Evolutionary conservation across 225 moss, liverwort and hornwort species (phyloP), one percentile per base, ranked within the genome.

Genomic region (Pleurozium schreberi): DNA sequence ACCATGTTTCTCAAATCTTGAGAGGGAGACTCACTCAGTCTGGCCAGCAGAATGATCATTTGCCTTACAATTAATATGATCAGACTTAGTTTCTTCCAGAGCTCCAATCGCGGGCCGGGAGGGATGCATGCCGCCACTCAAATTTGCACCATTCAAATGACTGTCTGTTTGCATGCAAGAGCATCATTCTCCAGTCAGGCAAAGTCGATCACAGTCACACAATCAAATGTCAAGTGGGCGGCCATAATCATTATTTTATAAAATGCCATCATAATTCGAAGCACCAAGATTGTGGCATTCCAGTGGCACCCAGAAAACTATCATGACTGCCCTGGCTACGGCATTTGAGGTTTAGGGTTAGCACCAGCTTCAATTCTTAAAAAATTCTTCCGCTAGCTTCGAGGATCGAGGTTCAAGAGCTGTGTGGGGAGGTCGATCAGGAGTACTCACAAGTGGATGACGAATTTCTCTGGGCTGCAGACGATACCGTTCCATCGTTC

Each of bases 1-100:
- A 30, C 6, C 30, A 28, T 66, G 65, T 47, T 59, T 50, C 60
- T 9, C n/a, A 67, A 63, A 64, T 59, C 84, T 61, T 55, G 19
- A 59, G 15, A 33, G 52, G 57, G 64, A 74, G 36, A 58, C 18
- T 55, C 18, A 58, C 80, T 42, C 42, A 12, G 22, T 34, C 38
- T 43, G 67, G 49, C n/a, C n/a, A n/a, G n/a, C 27, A 82, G 67
- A 75, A 75, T 15, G 34, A 55, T 36, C 42, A 42, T 42, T 70
- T 79, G 80, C 40, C 90, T 74, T 92, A 91, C 90, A 91, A n/a
- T n/a, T n/a, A n/a, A 45, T 81, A 77, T 75, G 49, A 33, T 49
- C 52, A 92, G 47, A n/a, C n/a, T n/a, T n/a, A n/a, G n/a, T n/a
- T 74, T 91, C 84, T 75, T 81, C 53, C 22, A 92, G 90, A 70